Evolutionary conservation across 768 basidiomycete species (phyloP).

Genomic region (Punctularia strigosozonata): DNA sequence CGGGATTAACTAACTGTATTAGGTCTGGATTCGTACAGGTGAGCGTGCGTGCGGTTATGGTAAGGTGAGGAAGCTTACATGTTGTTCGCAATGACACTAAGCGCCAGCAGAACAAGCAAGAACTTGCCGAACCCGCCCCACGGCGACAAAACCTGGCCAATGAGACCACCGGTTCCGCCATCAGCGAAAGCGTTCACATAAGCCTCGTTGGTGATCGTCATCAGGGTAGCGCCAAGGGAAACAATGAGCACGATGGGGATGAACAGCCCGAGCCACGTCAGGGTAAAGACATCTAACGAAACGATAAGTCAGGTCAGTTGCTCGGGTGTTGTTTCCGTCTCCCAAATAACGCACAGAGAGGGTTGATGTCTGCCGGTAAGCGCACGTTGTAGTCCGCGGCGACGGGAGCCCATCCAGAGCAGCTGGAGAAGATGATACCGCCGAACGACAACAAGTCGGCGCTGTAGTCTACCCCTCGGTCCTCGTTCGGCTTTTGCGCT

Average conservation of each 20-base stretch:
- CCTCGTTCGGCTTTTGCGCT: conserved; percentile 30
- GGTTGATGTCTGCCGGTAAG: conserved; percentile 30
- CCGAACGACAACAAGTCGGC: conserved; percentile 42
- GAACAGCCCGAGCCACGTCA: conserved; percentile 40
- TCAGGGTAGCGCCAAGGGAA: conserved; percentile 25
- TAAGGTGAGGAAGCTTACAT: conserved; percentile 18
- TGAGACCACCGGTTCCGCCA: conserved; percentile 31
- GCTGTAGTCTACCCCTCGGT: conserved; percentile 28
- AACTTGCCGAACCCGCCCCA: conserved; percentile 32
- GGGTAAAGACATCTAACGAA: conserved; percentile 31
- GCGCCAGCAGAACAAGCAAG: conserved; percentile 27
- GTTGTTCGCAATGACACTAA: too few relatives aligned
- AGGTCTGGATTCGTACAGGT: too few relatives aligned
- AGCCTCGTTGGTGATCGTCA: conserved; percentile 27
- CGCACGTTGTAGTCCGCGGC: conserved; percentile 46
- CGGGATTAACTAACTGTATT: too few relatives aligned
- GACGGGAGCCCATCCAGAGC: conserved; percentile 37
- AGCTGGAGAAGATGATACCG: conserved; percentile 36
- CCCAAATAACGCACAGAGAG: too few relatives aligned
- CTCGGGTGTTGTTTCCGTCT: too few relatives aligned
- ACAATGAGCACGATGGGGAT: conserved; percentile 31
- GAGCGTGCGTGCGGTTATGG: too few relatives aligned
- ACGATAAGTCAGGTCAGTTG: too few relatives aligned
- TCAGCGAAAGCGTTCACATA: conserved; percentile 28
- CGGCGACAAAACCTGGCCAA: conserved; percentile 30